phyloP scores from a whole-genome alignment of 257 asterid species.

The Coffea canephora region DNA sequence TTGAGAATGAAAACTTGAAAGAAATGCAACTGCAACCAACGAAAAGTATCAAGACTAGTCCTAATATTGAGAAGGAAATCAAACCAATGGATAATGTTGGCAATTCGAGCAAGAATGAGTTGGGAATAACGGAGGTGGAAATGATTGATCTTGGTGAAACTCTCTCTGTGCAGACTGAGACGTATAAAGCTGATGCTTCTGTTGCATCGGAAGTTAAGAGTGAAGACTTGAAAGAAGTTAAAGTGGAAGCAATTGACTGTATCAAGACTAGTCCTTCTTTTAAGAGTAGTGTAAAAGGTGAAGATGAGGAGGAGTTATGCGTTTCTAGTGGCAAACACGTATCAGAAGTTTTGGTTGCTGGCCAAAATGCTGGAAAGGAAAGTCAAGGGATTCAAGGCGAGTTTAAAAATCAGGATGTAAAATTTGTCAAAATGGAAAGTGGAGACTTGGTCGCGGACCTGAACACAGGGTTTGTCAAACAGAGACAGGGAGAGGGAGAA shows the following conservation, averaged over 20 bases:
- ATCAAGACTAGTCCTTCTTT: slow-evolving; percentile 9
- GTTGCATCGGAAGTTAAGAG: slow-evolving; percentile 19
- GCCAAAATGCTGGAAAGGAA: slow-evolving; percentile 17
- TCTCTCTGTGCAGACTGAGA: slow-evolving; percentile 2
- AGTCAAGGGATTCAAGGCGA: slow-evolving; percentile 8
- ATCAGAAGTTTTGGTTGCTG: slow-evolving; percentile 16
- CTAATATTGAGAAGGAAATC: neutral
- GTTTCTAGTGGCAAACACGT: slow-evolving; percentile 11
- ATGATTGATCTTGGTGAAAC: neutral
- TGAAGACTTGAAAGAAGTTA: slow-evolving; percentile 17
- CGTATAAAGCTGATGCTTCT: slow-evolving; percentile 15
- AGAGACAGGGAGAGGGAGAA: slow-evolving; percentile 17
- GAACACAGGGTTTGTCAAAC: slow-evolving; percentile 15
- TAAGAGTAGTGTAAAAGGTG: slow-evolving; percentile 9
- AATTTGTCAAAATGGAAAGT: neutral
- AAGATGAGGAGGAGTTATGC: slow-evolving; percentile 11
- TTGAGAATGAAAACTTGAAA: slow-evolving; percentile 19
- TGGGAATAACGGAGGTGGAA: slow-evolving; percentile 12
- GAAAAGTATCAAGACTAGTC: slow-evolving; percentile 23
- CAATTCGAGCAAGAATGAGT: slow-evolving; percentile 13
- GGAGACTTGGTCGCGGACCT: slow-evolving; percentile 13
- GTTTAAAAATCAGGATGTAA: slow-evolving; percentile 18
- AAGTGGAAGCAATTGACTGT: slow-evolving; percentile 7
- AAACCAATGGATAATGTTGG: slow-evolving; percentile 1
- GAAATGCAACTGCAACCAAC: slow-evolving; percentile 5